Evolutionary conservation across 805 yeast species (phyloP).

Genomic region (Yarrowia yakushimensis): DNA sequence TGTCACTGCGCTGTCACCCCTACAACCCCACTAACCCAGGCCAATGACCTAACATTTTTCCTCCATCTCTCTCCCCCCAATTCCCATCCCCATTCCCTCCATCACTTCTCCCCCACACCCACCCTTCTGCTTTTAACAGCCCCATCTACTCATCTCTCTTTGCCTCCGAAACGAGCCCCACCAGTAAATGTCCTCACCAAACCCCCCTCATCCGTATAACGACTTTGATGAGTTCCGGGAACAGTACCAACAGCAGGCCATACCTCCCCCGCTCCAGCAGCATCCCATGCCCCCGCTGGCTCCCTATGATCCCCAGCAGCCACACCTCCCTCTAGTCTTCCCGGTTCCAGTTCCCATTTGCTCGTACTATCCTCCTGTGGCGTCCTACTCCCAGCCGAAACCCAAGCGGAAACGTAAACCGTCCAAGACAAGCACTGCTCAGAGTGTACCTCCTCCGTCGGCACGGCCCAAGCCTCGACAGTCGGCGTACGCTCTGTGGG

Average conservation of each 20-base stretch:
- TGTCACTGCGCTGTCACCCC: background rate
- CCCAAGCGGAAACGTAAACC: conserved; percentile 15
- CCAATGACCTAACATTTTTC: conserved; percentile 14
- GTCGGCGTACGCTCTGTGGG: conserved; percentile 44
- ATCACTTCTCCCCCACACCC: background rate
- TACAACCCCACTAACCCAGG: background rate
- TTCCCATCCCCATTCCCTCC: background rate
- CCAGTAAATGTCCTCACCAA: background rate
- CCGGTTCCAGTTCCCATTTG: conserved; percentile 14
- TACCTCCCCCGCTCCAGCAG: background rate
- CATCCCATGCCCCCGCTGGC: background rate
- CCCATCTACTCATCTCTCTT: conserved; percentile 11
- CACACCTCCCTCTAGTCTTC: conserved; percentile 1
- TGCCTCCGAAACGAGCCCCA: conserved; percentile 24
- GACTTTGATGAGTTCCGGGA: conserved; percentile 3
- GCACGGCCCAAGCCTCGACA: conserved; percentile 6
- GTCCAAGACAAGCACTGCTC: background rate
- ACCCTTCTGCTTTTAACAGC: conserved; percentile 13
- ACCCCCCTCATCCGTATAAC: background rate
- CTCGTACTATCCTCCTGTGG: conserved; percentile 34
- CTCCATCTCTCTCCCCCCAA: background rate
- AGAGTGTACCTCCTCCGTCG: background rate
- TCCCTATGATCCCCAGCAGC: background rate
- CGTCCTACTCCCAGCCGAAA: conserved; percentile 31
- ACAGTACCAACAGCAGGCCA: background rate